Conservation (phyloP, 352 stramenopile genomes). For the Aphanomyces invadans region DNA sequence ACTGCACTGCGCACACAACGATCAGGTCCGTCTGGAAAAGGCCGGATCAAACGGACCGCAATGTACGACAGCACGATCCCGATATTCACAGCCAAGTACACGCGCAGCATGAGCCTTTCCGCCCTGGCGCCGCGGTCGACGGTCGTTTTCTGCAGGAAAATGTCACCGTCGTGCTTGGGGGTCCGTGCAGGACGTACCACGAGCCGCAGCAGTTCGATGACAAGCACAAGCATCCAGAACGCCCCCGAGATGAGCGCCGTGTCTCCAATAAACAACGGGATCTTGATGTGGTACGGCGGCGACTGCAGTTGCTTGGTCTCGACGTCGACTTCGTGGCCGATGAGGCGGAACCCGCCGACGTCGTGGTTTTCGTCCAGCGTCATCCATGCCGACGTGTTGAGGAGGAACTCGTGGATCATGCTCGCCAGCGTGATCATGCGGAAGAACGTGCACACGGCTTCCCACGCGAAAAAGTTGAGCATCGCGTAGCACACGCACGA, state of each 20-base stretch:
- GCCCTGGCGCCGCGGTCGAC: constrained; percentile 1
- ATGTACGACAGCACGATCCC: constrained; percentile 6
- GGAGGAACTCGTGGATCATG: constrained; percentile 13
- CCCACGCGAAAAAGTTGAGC: constrained; percentile 13
- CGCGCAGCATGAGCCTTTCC: not conserved
- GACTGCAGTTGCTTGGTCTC: not conserved
- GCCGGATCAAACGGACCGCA: not conserved
- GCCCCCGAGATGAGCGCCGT: constrained; percentile 5
- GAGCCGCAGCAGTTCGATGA: constrained; percentile 7
- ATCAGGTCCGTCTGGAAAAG: too few relatives aligned
- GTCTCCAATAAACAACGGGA: constrained; percentile 15
- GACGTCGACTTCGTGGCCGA: not conserved
- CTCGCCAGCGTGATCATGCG: not conserved
- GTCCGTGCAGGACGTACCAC: constrained; percentile 14
- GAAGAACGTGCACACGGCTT: constrained; percentile 6
- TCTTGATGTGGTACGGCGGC: constrained; percentile 5
- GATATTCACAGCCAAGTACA: not conserved
- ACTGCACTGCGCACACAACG: not conserved
- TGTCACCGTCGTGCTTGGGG: not conserved
- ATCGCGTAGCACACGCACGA: constrained; percentile 19
- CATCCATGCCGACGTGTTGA: not conserved
- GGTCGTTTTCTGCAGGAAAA: constrained; percentile 12
- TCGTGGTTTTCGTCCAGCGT: not conserved
- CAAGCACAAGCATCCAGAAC: constrained; percentile 16
- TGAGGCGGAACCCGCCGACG: constrained; percentile 7